Evolutionary conservation across 345 rosid genomes (phyloP), one percentile per base, ranked within the genome.

Genomic region (Gossypium bickii): DNA sequence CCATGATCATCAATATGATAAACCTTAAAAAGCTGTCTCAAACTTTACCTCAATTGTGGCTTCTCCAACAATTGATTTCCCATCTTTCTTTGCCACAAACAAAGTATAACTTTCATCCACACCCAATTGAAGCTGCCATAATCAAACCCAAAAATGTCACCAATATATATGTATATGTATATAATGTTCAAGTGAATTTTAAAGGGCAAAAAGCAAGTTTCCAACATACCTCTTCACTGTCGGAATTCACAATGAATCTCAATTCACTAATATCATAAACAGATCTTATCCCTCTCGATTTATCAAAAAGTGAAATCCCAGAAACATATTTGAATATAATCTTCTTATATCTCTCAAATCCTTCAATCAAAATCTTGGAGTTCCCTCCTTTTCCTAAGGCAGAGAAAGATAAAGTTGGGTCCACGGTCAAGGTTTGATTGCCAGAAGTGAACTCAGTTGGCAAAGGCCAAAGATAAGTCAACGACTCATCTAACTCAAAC

Each of bases 31-130:
- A 49, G 16, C 3, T 58, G 51, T 18, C 24, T 44, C 70, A 18
- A 62, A 74, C 65, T 62, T 79, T 77, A 94, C 97, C 99, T 93
- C 93, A 68, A 95, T 93, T 1, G 84, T 83, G 2, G 88, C 94
- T 70, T 83, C 87, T 71, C 89, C 88, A 34, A 86, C 74, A 74
- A 87, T 85, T 2, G 92, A 89, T 52, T 80, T 79, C 9, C 22
- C 87, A 7, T 82, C 85, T n/a, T 74, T 82, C 85, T 84, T 88
- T 11, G 79, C 84, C 59, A 90, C 90, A n/a, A 81, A 72, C 57
- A 73, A 48, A 22, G 57, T 47, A 75, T 84, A 84, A 73, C 87
- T 77, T 81, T 84, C 87, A 75, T 82, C 87, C 45, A 82, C 87
- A 59, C 85, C 83, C 78, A 84, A 79, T 61, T 72, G 78, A 29